Evolutionary conservation across 164 flowering plant genomes (phyloP).

Genomic region (Annona cherimola): DNA sequence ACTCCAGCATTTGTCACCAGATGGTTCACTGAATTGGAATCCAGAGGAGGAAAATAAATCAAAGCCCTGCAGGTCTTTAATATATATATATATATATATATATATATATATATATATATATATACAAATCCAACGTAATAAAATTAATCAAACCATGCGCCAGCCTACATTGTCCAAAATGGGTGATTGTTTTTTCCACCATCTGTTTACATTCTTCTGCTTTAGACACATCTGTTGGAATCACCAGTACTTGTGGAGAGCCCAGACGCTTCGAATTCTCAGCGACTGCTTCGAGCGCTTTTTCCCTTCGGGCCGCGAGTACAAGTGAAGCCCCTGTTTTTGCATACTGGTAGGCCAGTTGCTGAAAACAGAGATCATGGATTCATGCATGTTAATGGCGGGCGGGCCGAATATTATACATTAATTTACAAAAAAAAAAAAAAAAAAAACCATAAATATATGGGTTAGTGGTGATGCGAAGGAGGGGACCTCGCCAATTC

Average conservation of each 20-base stretch:
- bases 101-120: too few species aligned
- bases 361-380: slow-evolving; percentile 17
- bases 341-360: slow-evolving; percentile 63
- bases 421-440: too few species aligned
- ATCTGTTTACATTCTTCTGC: slow-evolving; percentile 37
- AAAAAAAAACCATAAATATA: too few species aligned
- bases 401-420: not conserved
- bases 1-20: slow-evolving; percentile 65
- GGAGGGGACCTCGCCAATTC: slow-evolving; percentile 12
- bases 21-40: slow-evolving; percentile 52
- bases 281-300: slow-evolving; percentile 37
- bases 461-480: not conserved
- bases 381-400: not conserved
- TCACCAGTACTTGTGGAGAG: slow-evolving; percentile 40
- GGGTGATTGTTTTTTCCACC: slow-evolving; percentile 34
- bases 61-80: too few species aligned
- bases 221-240: slow-evolving; percentile 47
- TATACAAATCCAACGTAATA: too few species aligned
- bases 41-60: not conserved
- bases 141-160: not conserved
- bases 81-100: too few species aligned
- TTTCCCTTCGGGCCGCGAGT: slow-evolving; percentile 54
- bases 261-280: slow-evolving; percentile 34
- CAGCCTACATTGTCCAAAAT: slow-evolving; percentile 48
- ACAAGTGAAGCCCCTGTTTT: slow-evolving; percentile 46